Conservation (phyloP, 805 yeast species). For the Lipomyces spencermartinsiae region DNA sequence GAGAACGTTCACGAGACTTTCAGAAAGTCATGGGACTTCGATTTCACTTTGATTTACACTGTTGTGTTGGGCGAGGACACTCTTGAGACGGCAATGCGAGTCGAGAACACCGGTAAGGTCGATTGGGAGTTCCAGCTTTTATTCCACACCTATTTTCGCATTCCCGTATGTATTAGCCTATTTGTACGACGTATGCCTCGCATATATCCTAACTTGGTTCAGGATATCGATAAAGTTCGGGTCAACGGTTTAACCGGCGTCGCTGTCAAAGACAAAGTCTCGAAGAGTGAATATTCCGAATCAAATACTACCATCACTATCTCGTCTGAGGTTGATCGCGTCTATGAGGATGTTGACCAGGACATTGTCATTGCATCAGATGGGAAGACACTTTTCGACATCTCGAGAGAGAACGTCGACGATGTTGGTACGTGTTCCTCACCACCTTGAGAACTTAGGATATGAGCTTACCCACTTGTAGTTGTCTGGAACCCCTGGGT, state of each 20-base stretch:
- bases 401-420: slow-evolving; percentile 66
- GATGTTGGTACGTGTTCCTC: slow-evolving; percentile 50
- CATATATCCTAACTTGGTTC: slow-evolving; percentile 32
- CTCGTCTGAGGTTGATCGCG: slow-evolving; percentile 76
- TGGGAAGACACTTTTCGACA: slow-evolving; percentile 72
- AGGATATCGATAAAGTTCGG: slow-evolving; percentile 75
- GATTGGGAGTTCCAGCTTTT: slow-evolving; percentile 89
- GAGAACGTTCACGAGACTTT: slow-evolving; percentile 74
- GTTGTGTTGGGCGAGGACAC: slow-evolving; percentile 64
- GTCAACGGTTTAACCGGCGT: slow-evolving; percentile 81
- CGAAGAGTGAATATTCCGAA: slow-evolving; percentile 54
- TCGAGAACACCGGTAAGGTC: slow-evolving; percentile 69
- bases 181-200: not conserved
- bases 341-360: slow-evolving; percentile 68
- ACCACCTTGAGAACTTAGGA: not conserved
- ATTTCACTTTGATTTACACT: slow-evolving; percentile 78
- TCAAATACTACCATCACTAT: slow-evolving; percentile 43
- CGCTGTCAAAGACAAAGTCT: slow-evolving; percentile 75
- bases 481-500: slow-evolving; percentile 99
- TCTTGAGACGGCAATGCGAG: slow-evolving; percentile 73
- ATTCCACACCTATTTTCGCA: slow-evolving; percentile 85
- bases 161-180: slow-evolving; percentile 46
- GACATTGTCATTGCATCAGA: slow-evolving; percentile 68
- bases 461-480: slow-evolving; percentile 48
- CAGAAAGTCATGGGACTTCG: slow-evolving; percentile 64